Percentiles rank a stretch among this genome's conserved stretches.
Evolutionary conservation across 495 filamentous ascomycete species (phyloP).

Genomic region (Hapsidospora chrysogenum): DNA sequence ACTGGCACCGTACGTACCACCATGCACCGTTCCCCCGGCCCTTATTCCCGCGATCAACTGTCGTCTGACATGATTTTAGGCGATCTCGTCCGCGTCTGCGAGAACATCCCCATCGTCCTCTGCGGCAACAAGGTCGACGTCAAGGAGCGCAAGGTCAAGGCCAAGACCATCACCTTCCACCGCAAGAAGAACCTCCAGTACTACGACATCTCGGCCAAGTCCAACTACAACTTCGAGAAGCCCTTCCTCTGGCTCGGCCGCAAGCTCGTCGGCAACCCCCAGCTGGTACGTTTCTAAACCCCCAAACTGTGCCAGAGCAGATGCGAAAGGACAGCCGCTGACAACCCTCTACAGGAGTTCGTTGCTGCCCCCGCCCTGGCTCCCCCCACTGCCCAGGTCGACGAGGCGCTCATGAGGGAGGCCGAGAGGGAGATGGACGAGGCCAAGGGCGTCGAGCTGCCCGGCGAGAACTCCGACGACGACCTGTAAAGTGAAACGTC

Average conservation of each 20-base stretch:
- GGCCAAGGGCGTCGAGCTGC: conserved; percentile 71
- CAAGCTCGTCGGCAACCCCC: conserved; percentile 91
- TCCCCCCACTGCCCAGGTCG: conserved; percentile 79
- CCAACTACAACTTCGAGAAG: conserved; percentile 99
- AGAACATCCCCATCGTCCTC: conserved; percentile 98
- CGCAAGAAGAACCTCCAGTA: conserved; percentile 99
- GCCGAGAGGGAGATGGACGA: conserved; percentile 81
- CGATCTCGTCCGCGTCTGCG: conserved; percentile 98
- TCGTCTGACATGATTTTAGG: conserved; percentile 29
- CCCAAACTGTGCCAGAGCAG: not conserved
- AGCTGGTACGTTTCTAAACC: conserved; percentile 62
- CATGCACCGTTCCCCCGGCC: not conserved
- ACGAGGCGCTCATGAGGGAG: conserved; percentile 59
- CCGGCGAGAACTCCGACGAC: conserved; percentile 82
- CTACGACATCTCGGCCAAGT: conserved; percentile 99
- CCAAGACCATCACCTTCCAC: conserved; percentile 99
- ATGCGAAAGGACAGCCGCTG: too few species aligned
- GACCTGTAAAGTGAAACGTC: conserved; percentile 38
- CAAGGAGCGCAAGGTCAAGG: conserved; percentile 99
- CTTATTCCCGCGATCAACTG: not conserved
- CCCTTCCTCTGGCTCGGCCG: conserved; percentile 99
- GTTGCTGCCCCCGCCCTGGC: conserved; percentile 89
- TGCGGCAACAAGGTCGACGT: conserved; percentile 99
- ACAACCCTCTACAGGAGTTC: conserved; percentile 53
- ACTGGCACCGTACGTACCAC: conserved; percentile 90